Conservation (phyloP, 2,329 filamentous ascomycete species). For the Apiospora koreana region DNA sequence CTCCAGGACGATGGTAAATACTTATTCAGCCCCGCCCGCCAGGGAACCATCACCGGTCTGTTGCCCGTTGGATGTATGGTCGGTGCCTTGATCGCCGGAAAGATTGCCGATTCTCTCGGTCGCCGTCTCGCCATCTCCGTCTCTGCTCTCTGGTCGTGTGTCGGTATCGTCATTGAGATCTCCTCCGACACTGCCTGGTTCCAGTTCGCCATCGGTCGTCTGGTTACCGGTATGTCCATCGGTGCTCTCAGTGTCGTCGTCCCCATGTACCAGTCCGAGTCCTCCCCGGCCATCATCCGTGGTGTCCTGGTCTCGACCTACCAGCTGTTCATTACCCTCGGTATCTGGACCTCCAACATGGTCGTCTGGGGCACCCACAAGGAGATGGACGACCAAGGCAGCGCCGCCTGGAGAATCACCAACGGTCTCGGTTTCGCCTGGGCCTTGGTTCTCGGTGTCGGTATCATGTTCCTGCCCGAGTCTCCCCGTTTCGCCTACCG, state of each 20-base stretch:
- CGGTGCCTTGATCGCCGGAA: constrained; percentile 59
- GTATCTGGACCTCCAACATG: constrained; percentile 61
- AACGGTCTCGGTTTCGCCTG: constrained; percentile 57
- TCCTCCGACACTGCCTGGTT: constrained; percentile 58
- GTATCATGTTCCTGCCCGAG: constrained; percentile 56
- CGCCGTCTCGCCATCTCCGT: constrained; percentile 63
- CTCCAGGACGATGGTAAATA: constrained; percentile 30
- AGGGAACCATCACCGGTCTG: constrained; percentile 66
- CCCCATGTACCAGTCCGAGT: constrained; percentile 71
- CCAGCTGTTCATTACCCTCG: constrained; percentile 70
- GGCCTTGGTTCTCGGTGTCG: constrained; percentile 51
- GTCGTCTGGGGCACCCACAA: constrained; percentile 60
- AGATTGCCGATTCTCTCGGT: constrained; percentile 62
- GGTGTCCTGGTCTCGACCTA: constrained; percentile 65
- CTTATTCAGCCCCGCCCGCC: constrained; percentile 57
- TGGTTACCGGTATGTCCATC: constrained; percentile 67
- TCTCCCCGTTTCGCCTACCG: constrained; percentile 54
- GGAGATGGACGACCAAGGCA: constrained; percentile 38
- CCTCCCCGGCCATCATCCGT: constrained; percentile 63
- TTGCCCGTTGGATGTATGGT: constrained; percentile 61
- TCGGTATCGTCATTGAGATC: constrained; percentile 66
- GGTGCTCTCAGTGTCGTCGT: constrained; percentile 65
- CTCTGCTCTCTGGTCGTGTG: constrained; percentile 62
- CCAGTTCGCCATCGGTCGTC: constrained; percentile 65
- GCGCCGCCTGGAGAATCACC: constrained; percentile 64